phyloP scores from a whole-genome alignment of 345 rosid genomes.

The Capsella bursapastoris region DNA sequence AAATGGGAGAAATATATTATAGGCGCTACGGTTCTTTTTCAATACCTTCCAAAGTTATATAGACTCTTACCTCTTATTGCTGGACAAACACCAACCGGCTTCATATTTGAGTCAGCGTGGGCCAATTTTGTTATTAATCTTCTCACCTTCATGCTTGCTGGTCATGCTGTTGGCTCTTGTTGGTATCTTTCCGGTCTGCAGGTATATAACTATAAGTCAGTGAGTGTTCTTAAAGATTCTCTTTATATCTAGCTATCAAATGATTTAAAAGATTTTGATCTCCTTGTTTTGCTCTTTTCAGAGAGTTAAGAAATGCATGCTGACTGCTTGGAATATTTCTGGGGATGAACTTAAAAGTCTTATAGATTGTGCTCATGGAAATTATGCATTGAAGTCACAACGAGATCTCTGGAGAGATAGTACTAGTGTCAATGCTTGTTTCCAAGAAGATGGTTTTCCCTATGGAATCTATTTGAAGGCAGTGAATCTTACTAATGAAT shows the following conservation, averaged over 20 bases:
- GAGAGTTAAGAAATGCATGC: constrained; percentile 90
- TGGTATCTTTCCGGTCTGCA: constrained; percentile 90
- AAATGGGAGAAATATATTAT: constrained; percentile 62
- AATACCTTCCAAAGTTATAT: constrained; percentile 72
- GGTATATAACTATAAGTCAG: constrained; percentile 49
- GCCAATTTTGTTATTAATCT: constrained; percentile 83
- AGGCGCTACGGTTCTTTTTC: constrained; percentile 60
- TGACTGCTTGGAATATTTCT: constrained; percentile 52
- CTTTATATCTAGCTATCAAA: background rate
- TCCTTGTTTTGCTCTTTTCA: constrained; percentile 33
- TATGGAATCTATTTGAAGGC: constrained; percentile 65
- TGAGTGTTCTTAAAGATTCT: background rate
- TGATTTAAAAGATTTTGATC: background rate
- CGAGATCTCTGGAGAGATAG: constrained; percentile 42
- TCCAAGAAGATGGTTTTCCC: constrained; percentile 42
- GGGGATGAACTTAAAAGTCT: constrained; percentile 36
- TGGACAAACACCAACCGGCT: constrained; percentile 78
- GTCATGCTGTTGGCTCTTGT: constrained; percentile 76
- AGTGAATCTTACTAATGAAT: constrained; percentile 58
- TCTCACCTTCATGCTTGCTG: constrained; percentile 69
- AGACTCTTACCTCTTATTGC: constrained; percentile 72
- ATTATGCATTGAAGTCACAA: fast-evolving
- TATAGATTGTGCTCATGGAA: constrained; percentile 66
- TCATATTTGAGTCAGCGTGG: constrained; percentile 89
- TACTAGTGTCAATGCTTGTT: constrained; percentile 55